Conservation (phyloP, 768 basidiomycete species). For the Suillus subalutaceus region DNA sequence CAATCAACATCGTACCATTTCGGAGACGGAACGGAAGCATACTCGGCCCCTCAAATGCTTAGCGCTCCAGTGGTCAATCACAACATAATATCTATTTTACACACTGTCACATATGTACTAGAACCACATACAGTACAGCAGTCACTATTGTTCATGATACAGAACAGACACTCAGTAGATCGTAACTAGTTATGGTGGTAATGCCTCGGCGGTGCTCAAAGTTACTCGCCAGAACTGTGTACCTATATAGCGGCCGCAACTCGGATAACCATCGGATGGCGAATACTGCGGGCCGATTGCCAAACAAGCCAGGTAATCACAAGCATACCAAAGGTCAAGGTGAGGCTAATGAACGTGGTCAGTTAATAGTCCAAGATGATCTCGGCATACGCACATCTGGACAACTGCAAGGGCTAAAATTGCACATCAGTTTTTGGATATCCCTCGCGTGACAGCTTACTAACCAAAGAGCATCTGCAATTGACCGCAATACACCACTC, state of each 20-base stretch:
- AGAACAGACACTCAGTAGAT: background rate
- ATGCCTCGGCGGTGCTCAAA: background rate
- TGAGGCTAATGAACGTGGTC: constrained; percentile 36
- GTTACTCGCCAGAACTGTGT: background rate
- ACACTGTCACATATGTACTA: background rate
- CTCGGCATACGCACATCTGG: constrained; percentile 45
- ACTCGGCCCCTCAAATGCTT: background rate
- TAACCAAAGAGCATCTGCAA: constrained; percentile 57
- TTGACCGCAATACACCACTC: constrained; percentile 56
- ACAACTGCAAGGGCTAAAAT: constrained; percentile 51
- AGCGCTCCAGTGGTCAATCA: background rate
- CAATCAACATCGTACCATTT: constrained; percentile 23
- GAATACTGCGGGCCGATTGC: constrained; percentile 47
- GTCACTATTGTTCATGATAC: background rate
- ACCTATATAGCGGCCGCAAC: background rate
- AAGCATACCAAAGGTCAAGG: constrained; percentile 51
- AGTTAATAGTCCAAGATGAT: constrained; percentile 13
- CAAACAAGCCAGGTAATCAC: constrained; percentile 54
- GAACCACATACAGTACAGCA: background rate
- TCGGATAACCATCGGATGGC: constrained; percentile 33
- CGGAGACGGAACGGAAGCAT: constrained; percentile 6
- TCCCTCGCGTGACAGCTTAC: constrained; percentile 14
- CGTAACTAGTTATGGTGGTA: background rate
- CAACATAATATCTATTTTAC: background rate
- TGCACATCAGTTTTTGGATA: constrained; percentile 13